A percentile compares a stretch with the other conserved stretches of the same genome.
Evolutionary conservation across 2,329 filamentous ascomycete species (phyloP).

Genomic region (Sarocladium kiliense): DNA sequence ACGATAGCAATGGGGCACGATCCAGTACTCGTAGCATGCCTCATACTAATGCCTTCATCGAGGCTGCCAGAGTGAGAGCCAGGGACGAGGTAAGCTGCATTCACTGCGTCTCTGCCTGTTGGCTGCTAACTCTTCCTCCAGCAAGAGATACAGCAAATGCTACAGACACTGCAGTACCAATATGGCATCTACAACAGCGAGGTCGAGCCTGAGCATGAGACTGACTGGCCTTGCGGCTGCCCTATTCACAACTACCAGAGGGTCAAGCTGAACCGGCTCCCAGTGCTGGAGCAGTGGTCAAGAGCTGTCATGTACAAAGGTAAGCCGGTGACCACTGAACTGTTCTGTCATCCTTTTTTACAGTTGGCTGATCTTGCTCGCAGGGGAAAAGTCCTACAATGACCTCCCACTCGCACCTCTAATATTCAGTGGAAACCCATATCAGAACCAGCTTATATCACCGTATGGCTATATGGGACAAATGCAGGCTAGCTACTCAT

Average conservation of each 20-base stretch:
- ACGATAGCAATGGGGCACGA: not conserved
- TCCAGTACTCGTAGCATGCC: not conserved
- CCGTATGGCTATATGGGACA: constrained; percentile 9
- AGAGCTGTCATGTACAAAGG: constrained; percentile 41
- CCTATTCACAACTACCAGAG: constrained; percentile 32
- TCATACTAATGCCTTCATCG: constrained; percentile 33
- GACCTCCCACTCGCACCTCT: constrained; percentile 6
- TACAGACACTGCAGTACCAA: constrained; percentile 32
- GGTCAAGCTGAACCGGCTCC: constrained; percentile 28
- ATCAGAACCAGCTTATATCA: constrained; percentile 11
- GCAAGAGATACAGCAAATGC: constrained; percentile 37
- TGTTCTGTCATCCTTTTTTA: not conserved
- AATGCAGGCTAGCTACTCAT: constrained; percentile 12
- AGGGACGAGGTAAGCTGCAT: constrained; percentile 27
- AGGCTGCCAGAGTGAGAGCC: constrained; percentile 30
- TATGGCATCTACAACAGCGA: constrained; percentile 39
- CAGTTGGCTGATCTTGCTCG: constrained; percentile 6
- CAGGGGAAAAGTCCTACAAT: constrained; percentile 28
- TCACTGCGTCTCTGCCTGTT: not conserved
- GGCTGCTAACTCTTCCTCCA: constrained; percentile 12
- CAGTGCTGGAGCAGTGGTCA: constrained; percentile 35
- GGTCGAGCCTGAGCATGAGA: constrained; percentile 41
- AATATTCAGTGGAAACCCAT: constrained; percentile 12
- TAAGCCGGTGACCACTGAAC: not conserved
- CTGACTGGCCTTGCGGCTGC: constrained; percentile 32